Conservation (phyloP, 805 yeast genomes). For the Brettanomyces sp. region DNA sequence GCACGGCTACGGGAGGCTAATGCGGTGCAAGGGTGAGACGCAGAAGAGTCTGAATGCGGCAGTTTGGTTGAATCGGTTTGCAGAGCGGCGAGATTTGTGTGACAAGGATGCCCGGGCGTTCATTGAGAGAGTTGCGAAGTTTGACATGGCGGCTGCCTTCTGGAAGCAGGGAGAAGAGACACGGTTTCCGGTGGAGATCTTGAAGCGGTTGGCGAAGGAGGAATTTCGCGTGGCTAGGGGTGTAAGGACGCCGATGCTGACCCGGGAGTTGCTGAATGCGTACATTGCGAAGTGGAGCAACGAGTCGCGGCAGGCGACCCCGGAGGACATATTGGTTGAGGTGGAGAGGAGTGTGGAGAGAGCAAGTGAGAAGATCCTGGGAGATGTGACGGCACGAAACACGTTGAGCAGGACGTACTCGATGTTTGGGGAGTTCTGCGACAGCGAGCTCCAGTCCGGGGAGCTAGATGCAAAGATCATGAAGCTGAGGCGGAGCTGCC, state of each 20-base stretch:
- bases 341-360: too few relatives aligned
- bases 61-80: constrained; percentile 32
- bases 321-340: constrained; percentile 44
- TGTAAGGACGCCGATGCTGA: constrained; percentile 5
- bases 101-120: constrained; percentile 5
- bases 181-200: constrained; percentile 44
- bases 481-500: constrained; percentile 18
- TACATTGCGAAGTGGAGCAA: constrained; percentile 59
- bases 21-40: constrained; percentile 27
- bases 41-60: constrained; percentile 48
- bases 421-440: constrained; percentile 66
- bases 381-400: constrained; percentile 12
- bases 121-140: constrained; percentile 22
- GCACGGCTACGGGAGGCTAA: constrained; percentile 30
- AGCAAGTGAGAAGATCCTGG: too few relatives aligned
- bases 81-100: constrained; percentile 12
- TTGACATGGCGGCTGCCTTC: constrained; percentile 48
- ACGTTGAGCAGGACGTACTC: constrained; percentile 31
- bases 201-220: constrained; percentile 26
- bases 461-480: constrained; percentile 36
- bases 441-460: constrained; percentile 43
- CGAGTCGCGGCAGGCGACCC: constrained; percentile 58
- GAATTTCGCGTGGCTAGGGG: constrained; percentile 1
- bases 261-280: constrained; percentile 6
- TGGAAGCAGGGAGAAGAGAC: constrained; percentile 55